Base-by-base conservation (phyloP, 139 green algal species). In the Pedinophyceae sp. region DNA sequence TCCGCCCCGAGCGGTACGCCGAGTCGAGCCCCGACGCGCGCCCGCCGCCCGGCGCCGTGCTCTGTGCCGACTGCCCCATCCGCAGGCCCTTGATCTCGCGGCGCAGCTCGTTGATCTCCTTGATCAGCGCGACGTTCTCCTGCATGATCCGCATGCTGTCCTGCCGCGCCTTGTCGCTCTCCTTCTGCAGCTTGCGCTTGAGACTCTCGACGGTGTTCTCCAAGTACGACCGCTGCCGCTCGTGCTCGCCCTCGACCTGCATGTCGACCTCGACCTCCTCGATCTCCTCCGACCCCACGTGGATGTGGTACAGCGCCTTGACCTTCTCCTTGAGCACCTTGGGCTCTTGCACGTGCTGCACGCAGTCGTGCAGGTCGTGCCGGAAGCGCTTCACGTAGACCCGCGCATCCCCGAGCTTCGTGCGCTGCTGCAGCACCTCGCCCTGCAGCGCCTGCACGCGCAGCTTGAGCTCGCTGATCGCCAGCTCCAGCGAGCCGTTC, bases 71-170 rank as follows among this genome's bases (percentile, higher is more conserved):
- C 23, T 27, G 40, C 24, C 40, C 48, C 28, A 52, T 29, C 55
- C 62, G 60, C 23, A 73, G 39, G 39, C 48, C 51, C 56, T 80
- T 74, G 54, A 84, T 79, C 65, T 93, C 82, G 6, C 82, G 61
- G 28, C 79, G 56, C 51, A 93, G 70, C 71, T 91, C 76, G 52
- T 93, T 91, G 68, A 94, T 85, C 61, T 93, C 83, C 49, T 76
- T 79, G 60, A 94, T 88, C 34, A 94, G 74, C 4, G 70, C 69
- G 4, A 83, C 82, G 34, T 43, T 43, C 34, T 43, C 74, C 68
- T 78, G 64, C 72, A 82, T 81, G 52, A 78, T 75, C 22, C 71
- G 62, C 55, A 78, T 68, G 56, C 79, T 82, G 54, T 85, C 74
- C 24, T 61, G 71, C 7, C 67, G 53, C 60, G 85, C 76, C 59